These are phyloP conservation scores for Sordariomycetes sp. DNA, from an alignment of 2,329 filamentous ascomycete species.

Conservation along the genomic window DNA sequence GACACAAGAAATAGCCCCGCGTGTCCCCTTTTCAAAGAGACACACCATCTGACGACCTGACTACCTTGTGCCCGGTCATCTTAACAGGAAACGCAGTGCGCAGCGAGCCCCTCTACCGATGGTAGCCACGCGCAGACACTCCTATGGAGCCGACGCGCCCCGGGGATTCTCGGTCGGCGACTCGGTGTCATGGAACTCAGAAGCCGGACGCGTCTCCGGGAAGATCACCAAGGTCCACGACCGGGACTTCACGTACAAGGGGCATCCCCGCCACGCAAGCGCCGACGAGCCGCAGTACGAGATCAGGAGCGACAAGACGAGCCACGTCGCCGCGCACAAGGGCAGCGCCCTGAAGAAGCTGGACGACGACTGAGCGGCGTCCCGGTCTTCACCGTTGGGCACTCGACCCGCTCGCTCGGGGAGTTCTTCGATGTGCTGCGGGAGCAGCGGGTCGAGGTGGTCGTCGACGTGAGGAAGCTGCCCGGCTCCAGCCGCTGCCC, in stretches of 20 bases:
- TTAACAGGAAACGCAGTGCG: no score
- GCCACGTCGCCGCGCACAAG: background rate
- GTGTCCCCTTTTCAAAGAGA: no score
- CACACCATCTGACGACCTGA: no score
- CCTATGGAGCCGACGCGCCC: background rate
- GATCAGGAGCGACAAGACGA: constrained; percentile 1
- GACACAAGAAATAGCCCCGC: no score
- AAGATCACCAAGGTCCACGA: background rate
- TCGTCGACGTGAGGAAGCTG: background rate
- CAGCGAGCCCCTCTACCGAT: no score
- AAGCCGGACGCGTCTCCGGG: background rate
- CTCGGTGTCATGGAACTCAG: background rate
- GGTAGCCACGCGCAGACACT: no score
- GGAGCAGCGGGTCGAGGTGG: background rate
- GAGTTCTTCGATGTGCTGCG: background rate
- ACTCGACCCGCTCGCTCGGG: background rate
- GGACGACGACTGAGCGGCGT: background rate
- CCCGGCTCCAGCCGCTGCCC: background rate
- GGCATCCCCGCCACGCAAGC: background rate
- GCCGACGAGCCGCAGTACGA: background rate
- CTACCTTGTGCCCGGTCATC: no score
- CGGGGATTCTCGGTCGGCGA: background rate
- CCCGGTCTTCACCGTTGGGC: background rate
- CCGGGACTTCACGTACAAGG: background rate
- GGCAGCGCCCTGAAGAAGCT: background rate